Conservation (phyloP, 2,329 filamentous ascomycete genomes). For the Diaporthe ilicicola region DNA sequence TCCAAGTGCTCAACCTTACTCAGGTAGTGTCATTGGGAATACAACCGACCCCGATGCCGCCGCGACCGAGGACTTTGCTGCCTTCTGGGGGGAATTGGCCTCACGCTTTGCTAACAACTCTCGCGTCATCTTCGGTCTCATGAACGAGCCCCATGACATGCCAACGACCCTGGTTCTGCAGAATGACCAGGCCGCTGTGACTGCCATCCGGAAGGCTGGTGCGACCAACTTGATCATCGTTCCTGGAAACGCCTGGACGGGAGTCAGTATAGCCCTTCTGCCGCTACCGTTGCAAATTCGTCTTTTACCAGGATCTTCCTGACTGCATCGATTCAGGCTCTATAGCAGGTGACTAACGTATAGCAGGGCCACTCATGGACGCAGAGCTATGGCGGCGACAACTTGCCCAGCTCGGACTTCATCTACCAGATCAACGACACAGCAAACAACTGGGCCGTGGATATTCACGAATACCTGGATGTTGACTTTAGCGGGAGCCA, state of each 20-base stretch:
- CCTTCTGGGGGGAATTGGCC: conserved; percentile 59
- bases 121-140: conserved; percentile 59
- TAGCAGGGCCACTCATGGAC: conserved; percentile 57
- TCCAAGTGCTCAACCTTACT: conserved; percentile 56
- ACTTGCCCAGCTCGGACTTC: conserved; percentile 46
- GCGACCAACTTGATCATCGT: conserved; percentile 58
- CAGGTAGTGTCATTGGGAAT: conserved; percentile 59
- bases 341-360: too few relatives aligned
- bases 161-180: conserved; percentile 51
- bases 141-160: conserved; percentile 63
- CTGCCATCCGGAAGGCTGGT: conserved; percentile 52
- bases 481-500: conserved; percentile 56
- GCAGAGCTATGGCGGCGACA: conserved; percentile 46
- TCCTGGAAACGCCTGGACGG: conserved; percentile 58
- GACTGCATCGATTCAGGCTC: too few relatives aligned
- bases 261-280: too few relatives aligned
- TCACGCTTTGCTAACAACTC: conserved; percentile 53
- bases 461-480: conserved; percentile 62
- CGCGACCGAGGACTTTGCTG: conserved; percentile 55
- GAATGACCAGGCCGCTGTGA: conserved; percentile 57
- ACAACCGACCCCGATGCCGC: conserved; percentile 52
- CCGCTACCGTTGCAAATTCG: too few relatives aligned
- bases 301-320: too few relatives aligned
- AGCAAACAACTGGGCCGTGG: conserved; percentile 56
- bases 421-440: conserved; percentile 55